phyloP scores from a whole-genome alignment of 2,329 filamentous ascomycete genomes.

The Hypoxylon sp. region DNA sequence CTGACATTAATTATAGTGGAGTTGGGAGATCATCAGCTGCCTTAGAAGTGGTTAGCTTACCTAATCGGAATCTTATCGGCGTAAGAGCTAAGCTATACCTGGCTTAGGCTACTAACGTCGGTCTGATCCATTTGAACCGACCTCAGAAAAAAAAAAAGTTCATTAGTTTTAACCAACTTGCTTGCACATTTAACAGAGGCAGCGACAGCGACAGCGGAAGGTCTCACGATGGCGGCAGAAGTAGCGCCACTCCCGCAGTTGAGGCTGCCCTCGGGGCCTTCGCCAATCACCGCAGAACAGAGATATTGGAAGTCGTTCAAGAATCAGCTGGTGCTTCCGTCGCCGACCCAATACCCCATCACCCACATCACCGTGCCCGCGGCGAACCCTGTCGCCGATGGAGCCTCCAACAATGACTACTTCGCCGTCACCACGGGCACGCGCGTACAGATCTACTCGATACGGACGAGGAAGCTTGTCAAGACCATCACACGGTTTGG shows the following conservation, averaged over 20 bases:
- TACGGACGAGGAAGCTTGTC: slow-evolving; percentile 87
- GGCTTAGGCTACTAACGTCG: slow-evolving; percentile 34
- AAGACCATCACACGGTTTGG: slow-evolving; percentile 96
- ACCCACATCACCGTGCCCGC: slow-evolving; percentile 85
- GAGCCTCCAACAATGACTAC: slow-evolving; percentile 70
- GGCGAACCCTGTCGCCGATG: slow-evolving; percentile 58
- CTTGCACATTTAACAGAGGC: slow-evolving; percentile 25
- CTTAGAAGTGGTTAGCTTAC: slow-evolving; percentile 11
- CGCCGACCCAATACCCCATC: slow-evolving; percentile 88
- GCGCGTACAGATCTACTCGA: slow-evolving; percentile 92
- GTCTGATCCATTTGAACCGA: slow-evolving; percentile 34
- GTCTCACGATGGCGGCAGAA: slow-evolving; percentile 80
- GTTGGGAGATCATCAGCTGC: slow-evolving; percentile 15
- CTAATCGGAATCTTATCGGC: slow-evolving; percentile 22
- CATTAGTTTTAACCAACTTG: slow-evolving; percentile 27
- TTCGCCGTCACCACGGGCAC: slow-evolving; percentile 97
- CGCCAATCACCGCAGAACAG: slow-evolving; percentile 89
- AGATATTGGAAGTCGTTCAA: slow-evolving; percentile 97
- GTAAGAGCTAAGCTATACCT: slow-evolving; percentile 14
- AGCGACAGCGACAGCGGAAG: slow-evolving; percentile 31
- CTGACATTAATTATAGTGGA: neutral
- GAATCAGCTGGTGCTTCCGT: slow-evolving; percentile 89
- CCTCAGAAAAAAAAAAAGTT: slow-evolving; percentile 38
- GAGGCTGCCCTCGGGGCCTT: slow-evolving; percentile 85
- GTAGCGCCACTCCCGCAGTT: slow-evolving; percentile 83